Evolutionary conservation across 208 protist genomes (phyloP).

Genomic region (Trypanosoma conorhini): DNA sequence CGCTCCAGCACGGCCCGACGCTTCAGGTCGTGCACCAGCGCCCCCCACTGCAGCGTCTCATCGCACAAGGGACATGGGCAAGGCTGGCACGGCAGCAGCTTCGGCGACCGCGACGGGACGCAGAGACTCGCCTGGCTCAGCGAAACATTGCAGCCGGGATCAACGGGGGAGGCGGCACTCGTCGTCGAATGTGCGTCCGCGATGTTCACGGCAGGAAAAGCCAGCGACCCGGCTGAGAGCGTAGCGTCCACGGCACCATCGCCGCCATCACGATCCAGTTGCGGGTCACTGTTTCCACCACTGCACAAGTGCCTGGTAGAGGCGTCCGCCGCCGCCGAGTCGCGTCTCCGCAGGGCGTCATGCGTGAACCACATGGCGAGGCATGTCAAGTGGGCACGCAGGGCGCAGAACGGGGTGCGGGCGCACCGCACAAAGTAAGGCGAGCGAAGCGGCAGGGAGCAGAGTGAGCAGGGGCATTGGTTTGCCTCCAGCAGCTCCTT

Average conservation of each 20-base stretch:
- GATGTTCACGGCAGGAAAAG: background rate
- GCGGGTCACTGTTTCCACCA: conserved; percentile 1
- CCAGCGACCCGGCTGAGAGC: background rate
- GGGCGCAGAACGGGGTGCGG: conserved; percentile 62
- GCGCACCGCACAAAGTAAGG: conserved; percentile 65
- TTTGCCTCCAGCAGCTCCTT: conserved; percentile 36
- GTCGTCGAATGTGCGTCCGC: background rate
- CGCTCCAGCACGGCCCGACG: conserved; percentile 45
- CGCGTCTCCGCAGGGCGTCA: background rate
- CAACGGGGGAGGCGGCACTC: background rate
- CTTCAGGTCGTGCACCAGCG: conserved; percentile 64
- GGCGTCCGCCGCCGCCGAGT: background rate
- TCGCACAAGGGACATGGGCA: conserved; percentile 73
- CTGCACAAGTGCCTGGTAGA: background rate
- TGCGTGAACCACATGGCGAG: conserved; percentile 77
- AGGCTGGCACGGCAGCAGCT: conserved; percentile 28
- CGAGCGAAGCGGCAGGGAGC: conserved; percentile 57
- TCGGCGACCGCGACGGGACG: background rate
- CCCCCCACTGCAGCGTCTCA: conserved; percentile 60
- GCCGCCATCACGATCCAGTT: background rate
- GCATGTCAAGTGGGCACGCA: conserved; percentile 66
- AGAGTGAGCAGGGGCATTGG: conserved; percentile 69
- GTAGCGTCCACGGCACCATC: background rate
- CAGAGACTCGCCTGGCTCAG: background rate
- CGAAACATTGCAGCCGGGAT: background rate